Conservation (phyloP, 148 eudicot species). For the Diospyros lotus region DNA sequence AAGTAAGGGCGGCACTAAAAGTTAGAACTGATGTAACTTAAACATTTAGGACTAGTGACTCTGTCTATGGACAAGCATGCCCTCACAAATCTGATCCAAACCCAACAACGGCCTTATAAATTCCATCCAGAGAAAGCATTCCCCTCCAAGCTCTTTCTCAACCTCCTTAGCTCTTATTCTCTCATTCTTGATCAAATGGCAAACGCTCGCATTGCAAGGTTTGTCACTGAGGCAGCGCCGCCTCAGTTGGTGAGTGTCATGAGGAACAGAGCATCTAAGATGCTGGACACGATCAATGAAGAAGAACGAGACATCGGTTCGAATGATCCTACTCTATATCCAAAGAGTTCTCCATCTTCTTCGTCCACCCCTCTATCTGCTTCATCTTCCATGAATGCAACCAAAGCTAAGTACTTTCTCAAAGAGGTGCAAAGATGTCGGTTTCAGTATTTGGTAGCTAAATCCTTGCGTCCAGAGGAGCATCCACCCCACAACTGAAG, state of each 20-base stretch:
- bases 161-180: background rate
- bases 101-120: constrained; percentile 10
- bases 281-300: constrained; percentile 41
- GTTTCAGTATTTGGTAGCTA: constrained; percentile 8
- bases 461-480: background rate
- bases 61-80: constrained; percentile 9
- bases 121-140: background rate
- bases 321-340: background rate
- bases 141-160: background rate
- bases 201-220: constrained; percentile 34
- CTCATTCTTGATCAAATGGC: constrained; percentile 12
- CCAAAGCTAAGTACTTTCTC: constrained; percentile 10
- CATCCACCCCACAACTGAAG: background rate
- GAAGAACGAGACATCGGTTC: constrained; percentile 34
- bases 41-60: constrained; percentile 6
- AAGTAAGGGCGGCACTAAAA: constrained; percentile 21
- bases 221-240: constrained; percentile 39
- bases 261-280: constrained; percentile 35
- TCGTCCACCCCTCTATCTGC: constrained; percentile 8
- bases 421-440: background rate
- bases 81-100: background rate
- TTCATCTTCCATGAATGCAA: background rate
- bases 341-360: constrained; percentile 11
- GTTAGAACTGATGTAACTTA: constrained; percentile 15
- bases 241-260: constrained; percentile 39